Base-by-base conservation (phyloP, 352 stramenopile genomes). In the Heterotrichella gracilis region DNA sequence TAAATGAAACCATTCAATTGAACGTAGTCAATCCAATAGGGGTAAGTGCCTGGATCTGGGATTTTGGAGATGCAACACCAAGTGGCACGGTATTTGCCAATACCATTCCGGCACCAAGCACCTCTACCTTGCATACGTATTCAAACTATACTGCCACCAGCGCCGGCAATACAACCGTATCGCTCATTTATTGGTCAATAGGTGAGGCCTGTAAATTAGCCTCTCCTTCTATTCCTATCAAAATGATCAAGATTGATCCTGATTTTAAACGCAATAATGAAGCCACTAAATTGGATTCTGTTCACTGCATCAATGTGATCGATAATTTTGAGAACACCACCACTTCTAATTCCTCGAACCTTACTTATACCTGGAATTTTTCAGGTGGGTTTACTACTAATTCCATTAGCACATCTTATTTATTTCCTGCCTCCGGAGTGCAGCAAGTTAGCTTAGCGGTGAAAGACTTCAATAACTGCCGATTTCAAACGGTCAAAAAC, bases 211-310 rank as follows among this genome's bases (percentile, higher is more conserved):
- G 32, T n/a, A 53, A n/a, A 9, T 9, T 17, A 17, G 32, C n/a
- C 9, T 9, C 32, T 9, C n/a, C n/a, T n/a, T 17, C 9, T 17
- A 53, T 53, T 9, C 9, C 32, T n/a, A 53, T 53, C n/a, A 53
- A n/a, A n/a, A n/a, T 53, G 32, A 53, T 53, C 9, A 53, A 53
- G n/a, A n/a, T 53, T 9, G 32, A 53, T 53, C 9, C 32, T n/a
- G 32, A 53, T 53, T 53, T 53, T 53, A 53, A 53, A 53, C 32
- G 32, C 32, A 53, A 53, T 53, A n/a, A 53, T 53, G 32, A 53
- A 53, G n/a, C 32, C 9, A n/a, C 32, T 9, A 9, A n/a, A 53
- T n/a, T 17, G 32, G 32, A 53, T n/a, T 17, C 9, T 53, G n/a
- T 53, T n/a, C 32, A 53, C n/a, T 53, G 32, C n/a, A 9, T 53